Evolutionary conservation across 106 monocot species (phyloP), one percentile per base, ranked within the genome.

Genomic region (Platanthera zijinensis): DNA sequence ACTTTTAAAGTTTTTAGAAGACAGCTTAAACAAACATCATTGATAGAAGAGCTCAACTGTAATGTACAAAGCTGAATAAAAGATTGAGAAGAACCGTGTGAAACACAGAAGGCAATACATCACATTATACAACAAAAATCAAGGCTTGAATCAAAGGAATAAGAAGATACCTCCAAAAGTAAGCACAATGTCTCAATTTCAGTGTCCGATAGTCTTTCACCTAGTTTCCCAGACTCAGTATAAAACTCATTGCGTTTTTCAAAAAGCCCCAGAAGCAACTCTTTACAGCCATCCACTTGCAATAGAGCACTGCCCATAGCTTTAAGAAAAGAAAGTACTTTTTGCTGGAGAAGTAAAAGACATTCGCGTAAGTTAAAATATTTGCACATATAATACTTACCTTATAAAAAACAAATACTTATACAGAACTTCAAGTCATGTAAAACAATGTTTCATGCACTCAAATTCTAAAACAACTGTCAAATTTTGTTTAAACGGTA

Each of bases 121-220:
- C 8, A 30, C 3, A 46, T 5, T 3, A 3, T 70, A n/a, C 45
- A 70, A 70, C 2, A 70, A 47, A 70, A 70, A 3, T 17, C 28
- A 30, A 64, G 32, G 70, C 5, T 70, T 6, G 46, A 48, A 70
- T n/a, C 2, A 13, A 15, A 45, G 17, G 48, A 10, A n/a, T 25
- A 56, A 59, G 11, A 52, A 72, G 47, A 75, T 79, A 97, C 96
- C 96, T 87, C 89, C 63, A 97, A 85, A 22, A 97, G 86, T 75
- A 87, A 84, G 73, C 96, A 97, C 52, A 97, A 76, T 12, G 54
- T 87, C 28, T 89, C 80, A 69, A 85, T 82, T 77, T 97, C 93
- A 80, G n/a, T 71, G 48, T 81, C 68, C 8, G 83, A 85, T 62
- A 97, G 67, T 50, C 68, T 79, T 59, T 84, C 51, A 13, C 50